phyloP scores from a whole-genome alignment of 176 grass and related monocot genomes.

The Aegilops umbellulata region DNA sequence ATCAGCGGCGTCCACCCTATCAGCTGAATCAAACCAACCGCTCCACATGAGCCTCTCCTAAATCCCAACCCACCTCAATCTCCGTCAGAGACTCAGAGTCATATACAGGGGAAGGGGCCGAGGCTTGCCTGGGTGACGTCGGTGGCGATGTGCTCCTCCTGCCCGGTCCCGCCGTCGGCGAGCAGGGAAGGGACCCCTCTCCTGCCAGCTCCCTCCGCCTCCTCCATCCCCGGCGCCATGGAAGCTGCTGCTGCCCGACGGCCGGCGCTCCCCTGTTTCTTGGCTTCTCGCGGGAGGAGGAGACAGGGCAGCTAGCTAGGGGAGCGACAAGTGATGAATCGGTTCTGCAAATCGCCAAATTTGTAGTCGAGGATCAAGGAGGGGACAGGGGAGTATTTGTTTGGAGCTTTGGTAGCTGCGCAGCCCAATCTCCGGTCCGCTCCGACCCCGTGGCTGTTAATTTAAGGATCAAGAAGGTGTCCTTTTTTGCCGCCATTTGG shows the following conservation, averaged over 20 bases:
- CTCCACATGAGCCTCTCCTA: background rate
- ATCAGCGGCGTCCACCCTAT: slow-evolving; percentile 80
- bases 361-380: background rate
- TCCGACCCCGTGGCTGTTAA: background rate
- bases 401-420: background rate
- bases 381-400: background rate
- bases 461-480: background rate
- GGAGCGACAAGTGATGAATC: background rate
- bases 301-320: background rate
- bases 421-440: background rate
- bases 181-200: slow-evolving; percentile 23
- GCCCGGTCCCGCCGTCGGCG: background rate
- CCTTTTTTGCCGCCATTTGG: background rate
- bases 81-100: too few relatives aligned
- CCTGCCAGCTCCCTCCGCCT: background rate
- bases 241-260: background rate
- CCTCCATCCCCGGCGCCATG: background rate
- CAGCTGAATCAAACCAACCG: slow-evolving; percentile 24
- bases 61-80: background rate
- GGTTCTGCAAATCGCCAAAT: background rate
- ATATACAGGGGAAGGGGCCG: background rate
- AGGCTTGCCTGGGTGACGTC: slow-evolving; percentile 23
- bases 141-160: slow-evolving; percentile 31
- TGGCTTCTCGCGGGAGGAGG: background rate
- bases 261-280: background rate